phyloP scores from a whole-genome alignment of 73 alveolate species.

The Diophrys sp. region DNA sequence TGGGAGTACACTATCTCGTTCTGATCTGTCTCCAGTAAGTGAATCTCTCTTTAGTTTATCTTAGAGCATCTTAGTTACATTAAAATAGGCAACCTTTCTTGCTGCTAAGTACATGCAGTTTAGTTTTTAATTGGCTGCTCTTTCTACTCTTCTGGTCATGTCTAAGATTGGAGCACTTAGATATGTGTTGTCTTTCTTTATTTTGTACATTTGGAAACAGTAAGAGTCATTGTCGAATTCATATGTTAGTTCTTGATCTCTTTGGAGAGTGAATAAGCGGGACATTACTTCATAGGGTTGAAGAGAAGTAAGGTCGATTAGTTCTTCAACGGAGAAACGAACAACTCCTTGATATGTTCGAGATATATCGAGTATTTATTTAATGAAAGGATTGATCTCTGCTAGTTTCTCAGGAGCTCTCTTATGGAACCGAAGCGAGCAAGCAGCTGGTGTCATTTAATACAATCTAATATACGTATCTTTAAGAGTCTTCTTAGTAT shows the following conservation, averaged over 20 bases:
- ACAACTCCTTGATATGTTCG: slow-evolving; percentile 33
- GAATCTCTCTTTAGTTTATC: not conserved
- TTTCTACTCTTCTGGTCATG: slow-evolving; percentile 46
- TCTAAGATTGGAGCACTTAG: slow-evolving; percentile 19
- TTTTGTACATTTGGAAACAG: slow-evolving; percentile 22
- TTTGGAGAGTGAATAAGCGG: slow-evolving; percentile 22
- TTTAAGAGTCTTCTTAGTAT: slow-evolving; percentile 2
- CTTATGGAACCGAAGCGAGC: slow-evolving; percentile 38
- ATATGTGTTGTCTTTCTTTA: slow-evolving; percentile 20
- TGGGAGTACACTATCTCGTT: not conserved
- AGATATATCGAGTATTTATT: slow-evolving; percentile 18
- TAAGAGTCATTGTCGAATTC: slow-evolving; percentile 45
- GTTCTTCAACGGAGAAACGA: slow-evolving; percentile 14
- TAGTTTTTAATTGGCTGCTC: slow-evolving; percentile 32
- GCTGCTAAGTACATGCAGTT: slow-evolving; percentile 65
- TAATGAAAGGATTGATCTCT: slow-evolving; percentile 10
- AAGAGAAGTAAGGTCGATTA: slow-evolving; percentile 27
- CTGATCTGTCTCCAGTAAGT: slow-evolving; percentile 14
- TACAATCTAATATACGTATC: slow-evolving; percentile 28
- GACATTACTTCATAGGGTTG: slow-evolving; percentile 53
- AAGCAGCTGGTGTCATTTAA: slow-evolving; percentile 9
- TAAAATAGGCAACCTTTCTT: slow-evolving; percentile 27
- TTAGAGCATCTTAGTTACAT: slow-evolving; percentile 16
- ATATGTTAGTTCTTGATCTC: slow-evolving; percentile 37
- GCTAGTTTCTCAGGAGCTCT: slow-evolving; percentile 35